Conservation (phyloP, 2,329 filamentous ascomycete genomes). For the Fusarium brachygibbosum region DNA sequence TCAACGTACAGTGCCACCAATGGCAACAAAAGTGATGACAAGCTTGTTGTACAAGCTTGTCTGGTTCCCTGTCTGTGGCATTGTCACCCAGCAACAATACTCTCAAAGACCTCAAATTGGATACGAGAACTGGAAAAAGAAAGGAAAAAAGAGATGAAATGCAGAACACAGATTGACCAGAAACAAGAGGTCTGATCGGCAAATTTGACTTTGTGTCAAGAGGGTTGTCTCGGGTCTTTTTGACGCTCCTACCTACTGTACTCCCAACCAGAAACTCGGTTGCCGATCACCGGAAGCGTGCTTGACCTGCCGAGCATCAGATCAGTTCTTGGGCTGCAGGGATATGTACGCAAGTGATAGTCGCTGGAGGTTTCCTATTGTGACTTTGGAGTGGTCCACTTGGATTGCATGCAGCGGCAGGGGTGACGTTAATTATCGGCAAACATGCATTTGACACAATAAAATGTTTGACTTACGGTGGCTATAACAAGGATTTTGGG, state of each 20-base stretch:
- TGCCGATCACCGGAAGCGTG: not conserved
- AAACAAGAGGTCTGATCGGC: constrained; percentile 1
- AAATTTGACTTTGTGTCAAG: not conserved
- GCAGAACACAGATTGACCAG: not conserved
- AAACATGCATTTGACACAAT: not conserved
- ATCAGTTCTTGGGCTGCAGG: not conserved
- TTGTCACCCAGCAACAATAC: not conserved
- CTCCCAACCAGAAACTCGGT: not conserved
- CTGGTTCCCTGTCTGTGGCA: constrained; percentile 35
- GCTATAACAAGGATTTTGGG: not conserved
- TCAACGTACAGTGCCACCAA: constrained; percentile 51
- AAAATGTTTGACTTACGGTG: not conserved
- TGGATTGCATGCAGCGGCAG: not conserved
- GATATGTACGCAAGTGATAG: constrained; percentile 1
- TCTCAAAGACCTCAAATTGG: not conserved
- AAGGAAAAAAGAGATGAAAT: not conserved
- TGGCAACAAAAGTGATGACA: constrained; percentile 54
- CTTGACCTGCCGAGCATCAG: not conserved
- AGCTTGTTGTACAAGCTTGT: constrained; percentile 54
- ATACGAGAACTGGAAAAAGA: not conserved
- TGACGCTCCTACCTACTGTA: not conserved
- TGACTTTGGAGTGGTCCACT: not conserved
- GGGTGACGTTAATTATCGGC: not conserved
- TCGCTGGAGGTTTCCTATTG: constrained; percentile 4
- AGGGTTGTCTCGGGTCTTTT: not conserved